These are phyloP conservation scores for Phytophthora tubulina DNA, from an alignment of 352 stramenopile genomes.

Conservation along the genomic window DNA sequence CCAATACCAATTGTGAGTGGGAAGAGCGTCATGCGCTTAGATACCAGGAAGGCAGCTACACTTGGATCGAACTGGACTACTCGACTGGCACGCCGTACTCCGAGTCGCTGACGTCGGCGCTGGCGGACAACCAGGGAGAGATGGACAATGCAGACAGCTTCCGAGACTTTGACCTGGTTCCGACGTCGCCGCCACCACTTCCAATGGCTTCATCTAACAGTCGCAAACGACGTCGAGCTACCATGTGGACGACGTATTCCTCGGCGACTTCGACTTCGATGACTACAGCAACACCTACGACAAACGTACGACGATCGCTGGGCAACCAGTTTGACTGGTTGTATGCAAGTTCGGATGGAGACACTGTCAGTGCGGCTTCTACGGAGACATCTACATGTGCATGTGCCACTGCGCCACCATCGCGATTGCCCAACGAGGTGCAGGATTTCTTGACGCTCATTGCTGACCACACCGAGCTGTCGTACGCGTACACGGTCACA, in stretches of 20 bases:
- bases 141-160: conserved; percentile 44
- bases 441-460: conserved; percentile 64
- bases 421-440: conserved; percentile 53
- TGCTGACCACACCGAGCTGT: conserved; percentile 49
- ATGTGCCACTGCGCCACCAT: conserved; percentile 42
- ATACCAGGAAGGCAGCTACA: conserved; percentile 75
- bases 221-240: conserved; percentile 43
- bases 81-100: conserved; percentile 56
- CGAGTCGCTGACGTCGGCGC: conserved; percentile 46
- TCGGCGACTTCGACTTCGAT: conserved; percentile 15
- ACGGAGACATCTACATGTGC: conserved; percentile 26
- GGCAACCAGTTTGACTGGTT: conserved; percentile 44
- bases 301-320: conserved; percentile 31
- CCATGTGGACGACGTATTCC: conserved; percentile 39
- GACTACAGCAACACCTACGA: conserved; percentile 20
- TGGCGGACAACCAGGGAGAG: conserved; percentile 47
- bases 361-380: conserved; percentile 17
- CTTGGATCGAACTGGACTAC: conserved; percentile 76
- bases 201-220: conserved; percentile 29
- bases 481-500: conserved; percentile 48
- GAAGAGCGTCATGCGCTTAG: conserved; percentile 58
- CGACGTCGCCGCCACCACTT: conserved; percentile 34
- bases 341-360: conserved; percentile 34
- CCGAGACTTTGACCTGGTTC: conserved; percentile 46
- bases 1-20: conserved; percentile 67